A percentile compares a stretch with the other conserved stretches of the same genome.
Conservation (phyloP, 768 basidiomycete genomes). For the Cubamyces sp. region DNA sequence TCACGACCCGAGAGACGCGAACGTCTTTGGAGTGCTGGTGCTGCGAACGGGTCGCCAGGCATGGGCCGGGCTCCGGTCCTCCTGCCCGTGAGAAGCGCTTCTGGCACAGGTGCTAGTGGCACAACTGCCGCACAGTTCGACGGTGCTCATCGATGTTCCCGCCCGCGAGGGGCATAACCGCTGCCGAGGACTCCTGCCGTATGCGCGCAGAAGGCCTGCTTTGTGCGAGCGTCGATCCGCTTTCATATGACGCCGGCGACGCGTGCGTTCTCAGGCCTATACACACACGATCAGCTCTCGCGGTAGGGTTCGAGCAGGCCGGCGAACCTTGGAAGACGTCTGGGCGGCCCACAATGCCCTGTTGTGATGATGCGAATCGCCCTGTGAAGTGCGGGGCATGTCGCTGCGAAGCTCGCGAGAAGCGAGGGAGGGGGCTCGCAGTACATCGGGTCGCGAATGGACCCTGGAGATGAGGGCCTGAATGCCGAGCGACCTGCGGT, state of each 20-base stretch:
- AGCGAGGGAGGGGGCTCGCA: neutral
- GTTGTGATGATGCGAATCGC: neutral
- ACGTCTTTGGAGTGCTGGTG: neutral
- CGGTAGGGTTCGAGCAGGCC: neutral
- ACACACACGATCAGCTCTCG: slow-evolving; percentile 3
- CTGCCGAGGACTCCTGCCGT: slow-evolving; percentile 3
- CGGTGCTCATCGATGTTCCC: slow-evolving; percentile 16
- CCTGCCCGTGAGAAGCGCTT: slow-evolving; percentile 6
- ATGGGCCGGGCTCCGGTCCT: slow-evolving; percentile 14
- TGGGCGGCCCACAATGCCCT: neutral
- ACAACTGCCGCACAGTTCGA: neutral
- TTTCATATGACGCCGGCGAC: slow-evolving; percentile 1
- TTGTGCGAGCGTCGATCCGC: slow-evolving; percentile 15
- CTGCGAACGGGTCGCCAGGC: neutral
- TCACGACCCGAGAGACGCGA: neutral
- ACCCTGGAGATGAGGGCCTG: slow-evolving; percentile 11
- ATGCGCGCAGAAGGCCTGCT: slow-evolving; percentile 7
- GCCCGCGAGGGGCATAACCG: neutral
- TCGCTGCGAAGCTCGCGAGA: neutral
- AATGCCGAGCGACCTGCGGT: slow-evolving; percentile 14
- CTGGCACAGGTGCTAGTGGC: neutral
- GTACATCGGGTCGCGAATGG: slow-evolving; percentile 4
- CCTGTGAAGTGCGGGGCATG: slow-evolving; percentile 2
- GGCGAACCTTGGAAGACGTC: slow-evolving; percentile 10
- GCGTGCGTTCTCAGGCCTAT: slow-evolving; percentile 9